Percentiles rank a stretch among this genome's conserved stretches.
Conservation (phyloP, 805 yeast species). For the Candida hispaniensis region DNA sequence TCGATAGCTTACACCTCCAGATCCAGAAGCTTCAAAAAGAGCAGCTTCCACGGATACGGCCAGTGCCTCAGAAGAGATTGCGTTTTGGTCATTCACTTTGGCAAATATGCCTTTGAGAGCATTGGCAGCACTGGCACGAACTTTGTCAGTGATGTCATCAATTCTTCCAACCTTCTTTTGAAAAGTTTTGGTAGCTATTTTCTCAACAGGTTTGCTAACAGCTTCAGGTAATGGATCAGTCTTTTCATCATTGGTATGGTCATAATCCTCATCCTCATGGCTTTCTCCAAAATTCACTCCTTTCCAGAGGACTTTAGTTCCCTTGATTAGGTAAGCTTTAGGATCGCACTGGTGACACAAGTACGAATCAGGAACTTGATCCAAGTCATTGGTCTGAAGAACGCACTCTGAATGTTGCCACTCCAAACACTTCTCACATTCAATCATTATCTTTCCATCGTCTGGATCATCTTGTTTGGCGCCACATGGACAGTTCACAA, state of each 20-base stretch:
- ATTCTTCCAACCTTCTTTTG: constrained; percentile 10
- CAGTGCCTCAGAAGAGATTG: constrained; percentile 31
- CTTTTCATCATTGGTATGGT: constrained; percentile 16
- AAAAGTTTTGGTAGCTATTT: constrained; percentile 3
- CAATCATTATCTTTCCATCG: constrained; percentile 43
- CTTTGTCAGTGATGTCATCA: constrained; percentile 20
- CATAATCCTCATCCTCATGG: constrained; percentile 18
- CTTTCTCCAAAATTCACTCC: constrained; percentile 21
- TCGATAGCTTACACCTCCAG: constrained; percentile 41
- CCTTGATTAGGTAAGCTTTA: constrained; percentile 18
- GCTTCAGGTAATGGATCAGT: constrained; percentile 1
- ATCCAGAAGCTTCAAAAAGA: constrained; percentile 34
- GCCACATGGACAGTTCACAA: constrained; percentile 28
- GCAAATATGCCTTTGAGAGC: constrained; percentile 22
- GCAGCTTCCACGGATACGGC: constrained; percentile 43
- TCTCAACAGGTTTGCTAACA: neutral
- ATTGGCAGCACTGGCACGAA: constrained; percentile 23
- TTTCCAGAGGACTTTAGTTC: constrained; percentile 1
- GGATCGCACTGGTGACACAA: constrained; percentile 44
- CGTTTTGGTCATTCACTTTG: neutral
- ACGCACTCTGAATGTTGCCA: constrained; percentile 66
- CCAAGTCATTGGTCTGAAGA: constrained; percentile 35
- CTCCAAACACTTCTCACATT: constrained; percentile 51
- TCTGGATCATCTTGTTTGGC: constrained; percentile 24
- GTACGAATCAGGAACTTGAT: constrained; percentile 43